phyloP scores from a whole-genome alignment of 2,329 filamentous ascomycete species.

The Aspergillus hortae region DNA sequence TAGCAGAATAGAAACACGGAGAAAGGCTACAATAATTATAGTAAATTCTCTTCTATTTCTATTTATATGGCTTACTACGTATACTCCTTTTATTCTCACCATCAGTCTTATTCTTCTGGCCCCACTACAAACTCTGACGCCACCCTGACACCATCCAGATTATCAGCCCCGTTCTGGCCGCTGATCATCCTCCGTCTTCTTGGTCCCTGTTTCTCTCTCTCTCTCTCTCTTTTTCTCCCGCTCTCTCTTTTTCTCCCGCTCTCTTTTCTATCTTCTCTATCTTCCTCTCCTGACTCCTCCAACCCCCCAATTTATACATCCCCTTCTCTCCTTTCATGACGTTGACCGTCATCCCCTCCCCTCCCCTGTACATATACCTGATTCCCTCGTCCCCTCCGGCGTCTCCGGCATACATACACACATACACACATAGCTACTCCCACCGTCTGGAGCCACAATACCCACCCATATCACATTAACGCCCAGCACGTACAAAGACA shows the following conservation, averaged over 20 bases:
- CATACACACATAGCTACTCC: neutral
- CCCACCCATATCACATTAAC: neutral
- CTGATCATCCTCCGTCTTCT: neutral
- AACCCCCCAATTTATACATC: neutral
- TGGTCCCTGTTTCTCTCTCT: neutral
- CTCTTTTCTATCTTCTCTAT: neutral
- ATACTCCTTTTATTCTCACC: too few relatives aligned
- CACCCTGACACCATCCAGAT: neutral
- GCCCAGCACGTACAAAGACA: neutral
- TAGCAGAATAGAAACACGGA: too few relatives aligned
- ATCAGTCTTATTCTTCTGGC: neutral
- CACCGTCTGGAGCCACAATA: neutral
- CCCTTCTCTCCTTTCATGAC: neutral
- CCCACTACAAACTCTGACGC: neutral
- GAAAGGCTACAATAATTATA: neutral
- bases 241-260: neutral
- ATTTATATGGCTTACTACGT: too few relatives aligned
- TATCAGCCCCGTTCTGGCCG: neutral
- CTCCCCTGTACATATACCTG: neutral
- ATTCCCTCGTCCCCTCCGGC: neutral
- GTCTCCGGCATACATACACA: neutral
- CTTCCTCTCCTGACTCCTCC: neutral
- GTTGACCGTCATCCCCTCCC: neutral
- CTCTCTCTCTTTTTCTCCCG: neutral
- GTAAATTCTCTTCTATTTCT: too few relatives aligned